Evolutionary conservation across 345 rosid genomes (phyloP).

Genomic region (Alliaria petiolata): DNA sequence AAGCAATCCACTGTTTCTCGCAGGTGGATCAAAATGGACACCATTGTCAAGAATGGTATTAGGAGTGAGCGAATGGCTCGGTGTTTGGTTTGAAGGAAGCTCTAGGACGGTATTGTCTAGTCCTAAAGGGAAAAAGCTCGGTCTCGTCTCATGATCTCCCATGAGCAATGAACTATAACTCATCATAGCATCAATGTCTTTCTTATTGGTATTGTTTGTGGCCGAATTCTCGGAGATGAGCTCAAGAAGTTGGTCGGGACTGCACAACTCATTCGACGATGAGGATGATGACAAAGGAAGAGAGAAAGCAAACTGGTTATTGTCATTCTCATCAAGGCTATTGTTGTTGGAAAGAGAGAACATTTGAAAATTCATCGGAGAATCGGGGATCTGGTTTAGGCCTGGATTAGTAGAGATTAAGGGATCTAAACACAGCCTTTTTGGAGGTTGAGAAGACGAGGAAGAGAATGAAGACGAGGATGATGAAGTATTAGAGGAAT

Average conservation of each 20-base stretch:
- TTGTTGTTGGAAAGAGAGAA: conserved; percentile 24
- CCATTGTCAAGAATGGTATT: conserved; percentile 9
- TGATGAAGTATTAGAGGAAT: conserved; percentile 26
- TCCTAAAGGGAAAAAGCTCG: conserved; percentile 23
- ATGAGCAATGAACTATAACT: conserved; percentile 53
- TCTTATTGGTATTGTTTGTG: conserved; percentile 19
- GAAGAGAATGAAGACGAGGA: conserved; percentile 33
- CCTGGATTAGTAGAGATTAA: conserved; percentile 24
- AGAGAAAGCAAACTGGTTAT: conserved; percentile 21
- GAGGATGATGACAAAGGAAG: conserved; percentile 32
- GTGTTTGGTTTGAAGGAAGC: conserved; percentile 53
- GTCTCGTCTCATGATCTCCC: conserved; percentile 31
- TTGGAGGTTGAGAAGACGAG: conserved; percentile 30
- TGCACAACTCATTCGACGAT: conserved; percentile 22
- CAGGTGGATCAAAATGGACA: background rate
- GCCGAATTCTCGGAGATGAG: conserved; percentile 18
- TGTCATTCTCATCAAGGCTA: conserved; percentile 7
- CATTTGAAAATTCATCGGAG: conserved; percentile 18
- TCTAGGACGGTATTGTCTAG: conserved; percentile 32
- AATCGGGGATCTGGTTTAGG: conserved; percentile 17
- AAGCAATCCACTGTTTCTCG: conserved; percentile 46
- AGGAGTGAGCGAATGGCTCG: conserved; percentile 17
- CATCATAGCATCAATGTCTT: conserved; percentile 21
- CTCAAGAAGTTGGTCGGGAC: conserved; percentile 26
- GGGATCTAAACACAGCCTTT: conserved; percentile 15